phyloP scores from a whole-genome alignment of 2,329 filamentous ascomycete genomes.

The Rhexocercosporidium sp. region DNA sequence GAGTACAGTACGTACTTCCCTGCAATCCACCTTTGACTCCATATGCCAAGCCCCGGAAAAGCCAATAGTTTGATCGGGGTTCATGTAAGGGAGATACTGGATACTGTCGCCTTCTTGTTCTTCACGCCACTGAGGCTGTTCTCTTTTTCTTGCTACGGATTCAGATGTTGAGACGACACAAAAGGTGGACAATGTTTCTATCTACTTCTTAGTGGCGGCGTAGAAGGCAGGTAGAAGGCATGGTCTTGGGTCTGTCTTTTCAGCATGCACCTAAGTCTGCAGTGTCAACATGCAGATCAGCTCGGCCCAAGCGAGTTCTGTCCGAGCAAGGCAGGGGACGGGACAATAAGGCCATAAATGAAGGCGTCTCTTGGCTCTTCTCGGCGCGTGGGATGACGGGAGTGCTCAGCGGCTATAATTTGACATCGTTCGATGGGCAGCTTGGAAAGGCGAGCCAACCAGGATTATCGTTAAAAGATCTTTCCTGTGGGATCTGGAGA shows the following conservation, averaged over 20 bases:
- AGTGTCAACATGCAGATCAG: background rate
- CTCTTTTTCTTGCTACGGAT: too few species aligned
- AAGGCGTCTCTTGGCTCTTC: constrained; percentile 3
- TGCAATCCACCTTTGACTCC: background rate
- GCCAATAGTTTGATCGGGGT: background rate
- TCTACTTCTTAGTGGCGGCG: too few species aligned
- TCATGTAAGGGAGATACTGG: background rate
- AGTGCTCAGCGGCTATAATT: background rate
- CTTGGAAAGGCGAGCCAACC: background rate
- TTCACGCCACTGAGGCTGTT: too few species aligned
- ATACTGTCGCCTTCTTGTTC: background rate
- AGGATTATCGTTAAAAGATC: background rate
- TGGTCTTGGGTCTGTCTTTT: too few species aligned
- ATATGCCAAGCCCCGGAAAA: background rate
- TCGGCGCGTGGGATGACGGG: background rate
- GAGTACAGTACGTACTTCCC: background rate
- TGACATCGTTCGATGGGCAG: background rate
- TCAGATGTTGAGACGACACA: too few species aligned
- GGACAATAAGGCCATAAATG: background rate
- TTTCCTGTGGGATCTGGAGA: background rate
- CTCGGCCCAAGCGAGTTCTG: background rate
- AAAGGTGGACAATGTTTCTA: too few species aligned
- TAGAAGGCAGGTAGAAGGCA: too few species aligned
- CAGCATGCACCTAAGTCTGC: background rate
- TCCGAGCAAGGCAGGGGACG: background rate